A percentile compares a stretch with the other conserved stretches of the same genome.
phyloP scores from a whole-genome alignment of 2,329 filamentous ascomycete species.

The Xylariaceae sp. region DNA sequence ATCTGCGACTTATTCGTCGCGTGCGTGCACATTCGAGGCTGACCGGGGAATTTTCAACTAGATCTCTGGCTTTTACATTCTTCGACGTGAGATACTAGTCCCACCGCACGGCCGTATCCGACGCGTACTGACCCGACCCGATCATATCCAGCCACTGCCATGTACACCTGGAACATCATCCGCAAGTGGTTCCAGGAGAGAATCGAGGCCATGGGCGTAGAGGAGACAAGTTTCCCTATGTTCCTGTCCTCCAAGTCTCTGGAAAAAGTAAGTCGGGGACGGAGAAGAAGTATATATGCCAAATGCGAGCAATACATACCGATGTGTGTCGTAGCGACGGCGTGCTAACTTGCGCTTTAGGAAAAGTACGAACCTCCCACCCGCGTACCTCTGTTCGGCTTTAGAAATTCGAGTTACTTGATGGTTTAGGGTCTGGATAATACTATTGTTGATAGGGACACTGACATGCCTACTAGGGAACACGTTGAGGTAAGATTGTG shows the following conservation, averaged over 20 bases:
- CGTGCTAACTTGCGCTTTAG: conserved; percentile 11
- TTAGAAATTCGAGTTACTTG: neutral
- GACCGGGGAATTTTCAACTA: conserved; percentile 39
- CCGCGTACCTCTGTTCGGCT: neutral
- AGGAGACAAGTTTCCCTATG: conserved; percentile 94
- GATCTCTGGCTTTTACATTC: conserved; percentile 94
- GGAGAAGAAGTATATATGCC: neutral
- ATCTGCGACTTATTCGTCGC: neutral
- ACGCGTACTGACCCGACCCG: conserved; percentile 9
- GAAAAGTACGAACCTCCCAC: conserved; percentile 19
- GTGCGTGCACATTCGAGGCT: conserved; percentile 1
- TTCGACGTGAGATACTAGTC: conserved; percentile 50
- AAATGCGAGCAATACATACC: neutral
- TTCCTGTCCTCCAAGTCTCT: conserved; percentile 91
- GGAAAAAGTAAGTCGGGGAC: conserved; percentile 44
- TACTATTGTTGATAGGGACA: neutral
- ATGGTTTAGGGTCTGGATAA: neutral
- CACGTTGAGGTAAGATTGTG: conserved; percentile 62
- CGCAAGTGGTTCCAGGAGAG: conserved; percentile 62
- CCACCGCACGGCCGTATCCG: neutral
- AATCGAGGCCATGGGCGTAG: conserved; percentile 87
- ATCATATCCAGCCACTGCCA: conserved; percentile 41
- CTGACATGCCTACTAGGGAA: conserved; percentile 59
- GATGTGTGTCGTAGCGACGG: neutral
- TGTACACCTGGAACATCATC: conserved; percentile 63